phyloP scores from a whole-genome alignment of 2,329 filamentous ascomycete species.

The Aspergillus aculeatus region DNA sequence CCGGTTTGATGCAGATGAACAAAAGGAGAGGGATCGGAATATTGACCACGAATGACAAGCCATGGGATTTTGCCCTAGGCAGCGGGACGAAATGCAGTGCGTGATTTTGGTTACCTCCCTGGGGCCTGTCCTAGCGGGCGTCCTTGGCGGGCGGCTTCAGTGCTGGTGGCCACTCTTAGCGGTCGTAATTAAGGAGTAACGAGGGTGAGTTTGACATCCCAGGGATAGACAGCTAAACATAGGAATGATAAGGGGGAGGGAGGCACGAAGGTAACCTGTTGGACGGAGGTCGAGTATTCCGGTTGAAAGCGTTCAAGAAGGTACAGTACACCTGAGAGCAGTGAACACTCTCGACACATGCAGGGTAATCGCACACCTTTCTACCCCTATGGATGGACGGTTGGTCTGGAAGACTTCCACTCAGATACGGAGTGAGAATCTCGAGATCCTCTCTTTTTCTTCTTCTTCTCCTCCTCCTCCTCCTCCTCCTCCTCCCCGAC shows the following conservation, averaged over 20 bases:
- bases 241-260: background rate
- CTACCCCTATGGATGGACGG: too few relatives aligned
- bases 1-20: background rate
- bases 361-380: too few relatives aligned
- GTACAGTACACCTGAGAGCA: too few relatives aligned
- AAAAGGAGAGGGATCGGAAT: constrained; percentile 2
- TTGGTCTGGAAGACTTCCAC: too few relatives aligned
- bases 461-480: background rate
- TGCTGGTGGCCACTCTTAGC: constrained; percentile 8
- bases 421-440: background rate
- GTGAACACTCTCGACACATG: too few relatives aligned
- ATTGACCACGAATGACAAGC: background rate
- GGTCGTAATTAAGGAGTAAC: background rate
- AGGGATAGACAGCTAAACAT: background rate
- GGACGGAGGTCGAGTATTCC: background rate
- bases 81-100: constrained; percentile 7
- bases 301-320: background rate
- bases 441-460: background rate
- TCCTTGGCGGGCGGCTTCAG: constrained; percentile 14
- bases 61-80: background rate
- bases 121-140: constrained; percentile 7
- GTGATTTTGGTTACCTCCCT: constrained; percentile 13
- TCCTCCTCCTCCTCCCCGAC: background rate
- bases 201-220: background rate
- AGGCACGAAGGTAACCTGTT: background rate